Base-by-base conservation (phyloP, 2,329 filamentous ascomycete genomes). In the Claviceps pazoutovae region DNA sequence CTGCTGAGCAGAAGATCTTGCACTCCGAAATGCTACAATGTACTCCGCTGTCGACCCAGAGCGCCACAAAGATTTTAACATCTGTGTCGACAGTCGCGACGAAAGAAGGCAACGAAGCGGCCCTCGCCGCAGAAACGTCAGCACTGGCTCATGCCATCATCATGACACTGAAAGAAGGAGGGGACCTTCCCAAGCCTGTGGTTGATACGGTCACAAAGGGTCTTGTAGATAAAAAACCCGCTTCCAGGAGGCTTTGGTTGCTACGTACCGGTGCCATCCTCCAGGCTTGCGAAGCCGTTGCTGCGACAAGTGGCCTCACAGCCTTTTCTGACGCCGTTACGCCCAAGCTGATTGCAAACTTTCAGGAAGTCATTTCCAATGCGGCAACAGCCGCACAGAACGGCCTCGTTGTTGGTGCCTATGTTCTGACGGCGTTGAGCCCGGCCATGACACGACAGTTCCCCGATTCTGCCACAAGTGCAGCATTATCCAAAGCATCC, bases 61-160 rank as follows among this genome's bases (percentile, higher is more conserved):
- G 85, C 41, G 84, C 86, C 0, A 74, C 76, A 53, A 85, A 85
- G 57, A 74, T 91, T 34, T 76, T 81, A 1, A 70, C 74, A 48
- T 80, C 79, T 6, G 74, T 97, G 53, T 79, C 84, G 6, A 68
- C 80, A 17, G 73, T 88, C 14, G 82, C 86, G 17, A 70, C 78
- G 6, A 95, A 96, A 62, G 93, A 98, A 68, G 83, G 89, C 7
- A 97, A 94, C 60, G 93, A 98, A 66, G 71, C 76, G 38, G 90
- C 90, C 43, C 72, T 95, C 26, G 75, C 79, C 43, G 82, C 86
- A 9, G 88, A 95, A 65, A 81, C 89, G 6, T 74, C 75, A 37
- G 78, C 86, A 4, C 74, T 97, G 51, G 76, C 80, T 50, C 77
- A 78, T 54, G 84, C 86, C 59, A 69, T 84, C 37, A 69, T 71